Evolutionary conservation across 1,284 basidiomycete species (phyloP).

Genomic region (Ustilago shanxiensis): DNA sequence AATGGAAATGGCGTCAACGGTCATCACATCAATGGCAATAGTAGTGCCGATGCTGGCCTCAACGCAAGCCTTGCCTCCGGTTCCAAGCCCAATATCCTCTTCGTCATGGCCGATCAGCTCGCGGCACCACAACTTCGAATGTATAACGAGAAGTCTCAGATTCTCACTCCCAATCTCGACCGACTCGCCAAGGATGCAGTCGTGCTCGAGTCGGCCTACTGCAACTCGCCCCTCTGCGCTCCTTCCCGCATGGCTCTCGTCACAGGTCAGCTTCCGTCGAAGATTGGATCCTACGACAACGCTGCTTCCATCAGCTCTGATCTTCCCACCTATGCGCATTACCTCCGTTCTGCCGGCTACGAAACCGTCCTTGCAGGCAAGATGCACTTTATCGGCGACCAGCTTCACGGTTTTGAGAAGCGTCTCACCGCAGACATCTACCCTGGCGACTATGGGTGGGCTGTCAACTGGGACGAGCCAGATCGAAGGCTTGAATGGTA

Average conservation of each 20-base stretch:
- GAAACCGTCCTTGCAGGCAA: constrained; percentile 44
- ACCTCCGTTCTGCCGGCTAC: constrained; percentile 37
- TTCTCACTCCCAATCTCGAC: constrained; percentile 39
- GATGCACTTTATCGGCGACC: constrained; percentile 47
- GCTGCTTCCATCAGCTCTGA: constrained; percentile 45
- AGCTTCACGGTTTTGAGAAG: constrained; percentile 46
- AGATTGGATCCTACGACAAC: constrained; percentile 41
- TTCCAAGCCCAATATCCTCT: constrained; percentile 34
- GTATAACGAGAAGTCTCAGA: constrained; percentile 44
- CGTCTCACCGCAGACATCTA: constrained; percentile 48
- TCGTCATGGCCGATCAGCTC: constrained; percentile 45
- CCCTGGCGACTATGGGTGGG: constrained; percentile 46
- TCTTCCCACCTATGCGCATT: constrained; percentile 40
- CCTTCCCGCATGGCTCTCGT: constrained; percentile 48
- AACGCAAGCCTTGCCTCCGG: background rate
- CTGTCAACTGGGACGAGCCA: constrained; percentile 45
- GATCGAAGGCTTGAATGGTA: constrained; percentile 44
- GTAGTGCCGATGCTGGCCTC: background rate
- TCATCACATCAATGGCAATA: constrained; percentile 5
- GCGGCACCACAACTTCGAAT: constrained; percentile 45
- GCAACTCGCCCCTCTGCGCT: constrained; percentile 45
- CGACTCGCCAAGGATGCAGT: constrained; percentile 33
- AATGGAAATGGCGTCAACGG: constrained; percentile 13
- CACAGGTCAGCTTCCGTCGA: constrained; percentile 41
- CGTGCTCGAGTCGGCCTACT: constrained; percentile 46